Conservation (phyloP, 2,329 filamentous ascomycete genomes). For the Colletotrichum salicis region DNA sequence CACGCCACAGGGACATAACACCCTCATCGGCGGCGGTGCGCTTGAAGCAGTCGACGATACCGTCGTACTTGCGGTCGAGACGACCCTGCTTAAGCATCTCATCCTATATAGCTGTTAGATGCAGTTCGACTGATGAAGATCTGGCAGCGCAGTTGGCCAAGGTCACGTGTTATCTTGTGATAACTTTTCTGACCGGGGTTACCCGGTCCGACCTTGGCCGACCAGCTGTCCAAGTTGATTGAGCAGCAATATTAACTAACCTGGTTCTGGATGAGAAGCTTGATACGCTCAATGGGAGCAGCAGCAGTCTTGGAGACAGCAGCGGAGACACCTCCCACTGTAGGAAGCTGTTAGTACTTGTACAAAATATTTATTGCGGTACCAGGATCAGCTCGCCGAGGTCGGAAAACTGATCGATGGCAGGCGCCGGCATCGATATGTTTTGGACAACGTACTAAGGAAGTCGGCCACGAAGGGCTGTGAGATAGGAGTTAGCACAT, state of each 20-base stretch:
- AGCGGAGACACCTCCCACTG: constrained; percentile 99
- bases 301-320: constrained; percentile 99
- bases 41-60: constrained; percentile 94
- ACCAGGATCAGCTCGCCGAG: not conserved
- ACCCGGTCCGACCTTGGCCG: constrained; percentile 15
- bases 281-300: constrained; percentile 99
- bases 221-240: constrained; percentile 8
- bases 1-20: constrained; percentile 96
- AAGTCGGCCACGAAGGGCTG: constrained; percentile 98
- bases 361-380: not conserved
- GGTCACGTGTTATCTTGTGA: constrained; percentile 25
- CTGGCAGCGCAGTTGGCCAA: not conserved
- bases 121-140: not conserved
- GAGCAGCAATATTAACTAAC: constrained; percentile 65
- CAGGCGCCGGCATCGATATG: not conserved
- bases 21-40: constrained; percentile 92
- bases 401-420: not conserved
- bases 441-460: constrained; percentile 82
- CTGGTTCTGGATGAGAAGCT: constrained; percentile 99
- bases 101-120: constrained; percentile 73
- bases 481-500: constrained; percentile 47
- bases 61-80: constrained; percentile 96
- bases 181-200: constrained; percentile 2
- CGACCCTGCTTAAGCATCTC: constrained; percentile 99
- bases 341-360: constrained; percentile 43